Evolutionary conservation across 2,329 filamentous ascomycete species (phyloP).

Genomic region (Chaetothyriales sp.): DNA sequence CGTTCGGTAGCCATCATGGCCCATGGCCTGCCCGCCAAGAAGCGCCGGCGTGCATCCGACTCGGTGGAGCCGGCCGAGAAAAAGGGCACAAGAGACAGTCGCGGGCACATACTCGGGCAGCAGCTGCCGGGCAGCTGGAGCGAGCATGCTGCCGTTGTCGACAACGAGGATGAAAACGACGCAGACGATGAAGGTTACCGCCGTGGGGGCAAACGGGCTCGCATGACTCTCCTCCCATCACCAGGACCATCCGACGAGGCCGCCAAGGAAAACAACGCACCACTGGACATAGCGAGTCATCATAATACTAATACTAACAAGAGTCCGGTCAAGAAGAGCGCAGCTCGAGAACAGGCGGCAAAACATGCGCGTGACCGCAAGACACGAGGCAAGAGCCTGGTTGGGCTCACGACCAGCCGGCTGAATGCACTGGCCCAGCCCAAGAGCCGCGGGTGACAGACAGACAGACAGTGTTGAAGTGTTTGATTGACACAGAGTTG

Average conservation of each 20-base stretch:
- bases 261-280: conserved; percentile 4
- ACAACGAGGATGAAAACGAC: conserved; percentile 5
- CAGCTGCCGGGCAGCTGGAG: background rate
- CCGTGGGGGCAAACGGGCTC: conserved; percentile 11
- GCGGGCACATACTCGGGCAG: background rate
- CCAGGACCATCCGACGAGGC: conserved; percentile 1
- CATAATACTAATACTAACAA: too few relatives aligned
- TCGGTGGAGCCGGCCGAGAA: conserved; percentile 5
- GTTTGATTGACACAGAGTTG: too few relatives aligned
- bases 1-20: conserved; percentile 14
- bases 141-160: conserved; percentile 2
- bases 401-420: conserved; percentile 30
- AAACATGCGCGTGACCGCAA: conserved; percentile 15
- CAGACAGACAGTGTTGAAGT: too few relatives aligned
- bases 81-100: background rate
- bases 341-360: conserved; percentile 14
- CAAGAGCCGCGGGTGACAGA: conserved; percentile 21
- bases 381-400: conserved; percentile 4
- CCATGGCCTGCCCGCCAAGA: conserved; percentile 20
- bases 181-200: conserved; percentile 16
- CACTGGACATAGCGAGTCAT: conserved; percentile 7
- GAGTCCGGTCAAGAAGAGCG: conserved; percentile 8
- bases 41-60: conserved; percentile 18
- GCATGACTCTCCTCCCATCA: background rate
- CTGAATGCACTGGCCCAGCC: conserved; percentile 34